A percentile compares a stretch with the other conserved stretches of the same genome.
Conservation (phyloP, 768 basidiomycete genomes). For the Boletus sensibilis region DNA sequence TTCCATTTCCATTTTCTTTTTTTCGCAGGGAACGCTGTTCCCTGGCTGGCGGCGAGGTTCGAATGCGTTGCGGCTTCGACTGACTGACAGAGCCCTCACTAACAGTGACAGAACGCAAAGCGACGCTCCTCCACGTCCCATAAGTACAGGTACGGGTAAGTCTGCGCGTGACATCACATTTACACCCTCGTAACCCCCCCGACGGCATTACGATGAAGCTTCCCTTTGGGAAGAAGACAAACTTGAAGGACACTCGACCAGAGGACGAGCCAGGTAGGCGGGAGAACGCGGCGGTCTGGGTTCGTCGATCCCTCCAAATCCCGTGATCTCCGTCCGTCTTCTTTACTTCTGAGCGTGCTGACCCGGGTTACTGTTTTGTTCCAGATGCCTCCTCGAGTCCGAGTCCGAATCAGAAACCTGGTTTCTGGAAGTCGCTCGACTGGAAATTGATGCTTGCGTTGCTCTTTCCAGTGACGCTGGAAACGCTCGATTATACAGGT, state of each 20-base stretch:
- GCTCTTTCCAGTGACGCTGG: slow-evolving; percentile 42
- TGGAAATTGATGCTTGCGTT: slow-evolving; percentile 37
- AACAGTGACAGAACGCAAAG: too few species aligned
- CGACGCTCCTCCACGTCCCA: not conserved
- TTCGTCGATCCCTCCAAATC: not conserved
- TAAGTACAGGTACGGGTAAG: not conserved
- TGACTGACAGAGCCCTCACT: too few species aligned
- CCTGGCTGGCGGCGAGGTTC: not conserved
- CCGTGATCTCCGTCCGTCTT: not conserved
- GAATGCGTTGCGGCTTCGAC: not conserved
- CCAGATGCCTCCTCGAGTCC: slow-evolving; percentile 2
- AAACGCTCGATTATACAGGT: slow-evolving; percentile 36
- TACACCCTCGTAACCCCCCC: not conserved
- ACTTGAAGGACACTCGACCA: not conserved
- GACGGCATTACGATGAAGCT: slow-evolving; percentile 8
- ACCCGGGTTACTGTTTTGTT: not conserved
- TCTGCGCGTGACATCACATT: too few species aligned
- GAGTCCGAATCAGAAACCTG: slow-evolving; percentile 1
- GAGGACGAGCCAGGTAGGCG: slow-evolving; percentile 2
- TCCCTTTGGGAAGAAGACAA: slow-evolving; percentile 6
- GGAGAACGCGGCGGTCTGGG: not conserved
- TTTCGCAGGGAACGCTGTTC: not conserved
- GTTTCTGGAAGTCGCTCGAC: slow-evolving; percentile 30
- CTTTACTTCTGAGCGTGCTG: not conserved
- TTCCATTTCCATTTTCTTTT: not conserved